Conservation (phyloP, 768 basidiomycete species). For the Pleurotus tuoliensis region DNA sequence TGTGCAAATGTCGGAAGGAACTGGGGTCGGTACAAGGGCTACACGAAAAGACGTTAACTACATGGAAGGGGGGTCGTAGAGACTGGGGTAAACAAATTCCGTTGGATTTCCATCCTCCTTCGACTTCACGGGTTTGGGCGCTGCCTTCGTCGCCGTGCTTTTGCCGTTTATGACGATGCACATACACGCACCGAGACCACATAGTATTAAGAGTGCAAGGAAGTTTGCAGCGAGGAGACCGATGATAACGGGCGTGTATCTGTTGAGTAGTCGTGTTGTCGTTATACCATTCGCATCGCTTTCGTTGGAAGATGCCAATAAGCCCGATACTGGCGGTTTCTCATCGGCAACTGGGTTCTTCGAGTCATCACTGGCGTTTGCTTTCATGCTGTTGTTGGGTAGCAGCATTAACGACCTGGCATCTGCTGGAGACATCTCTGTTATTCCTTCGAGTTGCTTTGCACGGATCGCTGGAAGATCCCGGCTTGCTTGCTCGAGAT, state of each 20-base stretch:
- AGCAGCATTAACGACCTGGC: not conserved
- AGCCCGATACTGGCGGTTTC: no score
- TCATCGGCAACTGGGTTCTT: no score
- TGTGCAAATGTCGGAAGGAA: no score
- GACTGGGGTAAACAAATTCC: no score
- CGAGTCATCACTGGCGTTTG: no score
- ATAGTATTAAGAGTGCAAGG: not conserved
- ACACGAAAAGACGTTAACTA: no score
- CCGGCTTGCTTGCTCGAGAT: conserved; percentile 11
- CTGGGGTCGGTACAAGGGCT: no score
- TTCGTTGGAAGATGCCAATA: no score
- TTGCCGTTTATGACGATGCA: not conserved
- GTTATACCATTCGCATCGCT: no score
- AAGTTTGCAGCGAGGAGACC: not conserved
- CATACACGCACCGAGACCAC: not conserved
- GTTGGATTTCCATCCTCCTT: conserved; percentile 1
- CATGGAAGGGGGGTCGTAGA: no score
- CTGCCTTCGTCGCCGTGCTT: not conserved
- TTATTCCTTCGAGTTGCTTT: not conserved
- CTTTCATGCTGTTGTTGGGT: no score
- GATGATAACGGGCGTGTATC: not conserved
- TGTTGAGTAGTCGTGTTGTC: not conserved
- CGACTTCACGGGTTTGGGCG: not conserved
- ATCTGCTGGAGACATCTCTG: not conserved
- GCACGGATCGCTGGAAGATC: not conserved